Conservation (phyloP, 768 basidiomycete genomes). For the Pleurotus giganteus region DNA sequence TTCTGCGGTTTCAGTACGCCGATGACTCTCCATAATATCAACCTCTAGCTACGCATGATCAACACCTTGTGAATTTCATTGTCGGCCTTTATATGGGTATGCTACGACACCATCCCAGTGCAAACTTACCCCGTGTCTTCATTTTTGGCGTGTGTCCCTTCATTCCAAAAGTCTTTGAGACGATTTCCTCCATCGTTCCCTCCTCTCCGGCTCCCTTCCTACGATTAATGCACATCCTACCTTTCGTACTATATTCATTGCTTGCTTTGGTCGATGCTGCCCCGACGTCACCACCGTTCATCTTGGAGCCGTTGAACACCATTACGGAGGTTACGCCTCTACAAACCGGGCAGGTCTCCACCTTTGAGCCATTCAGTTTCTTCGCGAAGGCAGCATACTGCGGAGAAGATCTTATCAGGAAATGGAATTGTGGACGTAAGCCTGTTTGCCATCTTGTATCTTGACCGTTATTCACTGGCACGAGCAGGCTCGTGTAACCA, state of each 20-base stretch:
- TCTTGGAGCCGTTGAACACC: not conserved
- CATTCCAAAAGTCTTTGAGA: too few species aligned
- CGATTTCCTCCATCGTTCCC: too few species aligned
- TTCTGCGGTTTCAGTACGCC: too few species aligned
- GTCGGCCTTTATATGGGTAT: too few species aligned
- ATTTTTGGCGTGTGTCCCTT: too few species aligned
- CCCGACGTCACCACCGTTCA: not conserved
- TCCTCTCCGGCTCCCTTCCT: too few species aligned
- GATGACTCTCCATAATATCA: too few species aligned
- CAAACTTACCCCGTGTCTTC: too few species aligned
- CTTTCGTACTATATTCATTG: not conserved
- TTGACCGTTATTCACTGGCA: not conserved
- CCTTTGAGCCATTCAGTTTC: conserved; percentile 26
- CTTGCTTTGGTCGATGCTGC: conserved; percentile 2
- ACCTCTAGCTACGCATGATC: too few species aligned
- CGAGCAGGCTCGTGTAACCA: conserved; percentile 28
- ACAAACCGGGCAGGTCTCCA: not conserved
- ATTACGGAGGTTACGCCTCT: conserved; percentile 3
- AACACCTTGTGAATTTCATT: too few species aligned
- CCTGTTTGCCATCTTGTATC: not conserved
- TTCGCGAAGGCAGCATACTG: conserved; percentile 34
- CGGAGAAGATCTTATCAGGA: conserved; percentile 21
- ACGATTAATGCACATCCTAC: not conserved
- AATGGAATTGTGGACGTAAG: conserved; percentile 30
- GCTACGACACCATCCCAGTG: too few species aligned